Base-by-base conservation (phyloP, 805 yeast species). In the Pichia kluyveri region DNA sequence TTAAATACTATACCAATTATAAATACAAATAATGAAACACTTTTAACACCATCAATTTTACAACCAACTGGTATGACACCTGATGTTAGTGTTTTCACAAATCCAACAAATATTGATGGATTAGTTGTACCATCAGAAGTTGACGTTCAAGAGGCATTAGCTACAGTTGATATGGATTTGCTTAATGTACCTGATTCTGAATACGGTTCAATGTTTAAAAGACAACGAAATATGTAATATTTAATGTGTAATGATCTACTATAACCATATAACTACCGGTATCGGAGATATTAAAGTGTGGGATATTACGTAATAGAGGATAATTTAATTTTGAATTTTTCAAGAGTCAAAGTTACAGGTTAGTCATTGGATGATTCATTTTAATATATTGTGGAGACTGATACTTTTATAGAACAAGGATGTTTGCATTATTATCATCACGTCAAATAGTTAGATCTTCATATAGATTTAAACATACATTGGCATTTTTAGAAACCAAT, bases 401-500 rank as follows among this genome's bases (percentile, higher is more conserved):
- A n/a, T 19, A 19, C 23, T 19, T 19, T 19, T 19, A 23, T 23
- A 23, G 4, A 17, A 38, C 40, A 17, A 9, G 7, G n/a, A 40
- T 40, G 42, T 40, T 40, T 40, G 42, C 42, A 40, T n/a, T 17
- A 40, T n/a, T 17, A 12, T 26, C 28, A 40, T 34, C 37, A 7
- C 17, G 37, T 34, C n/a, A 34, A 34, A 34, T 34, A 12, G 37
- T 14, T 12, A 34, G 37, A 34, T 14, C 8, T 34, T 12, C 37
- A 14, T 9, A 10, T 4, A 73, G 84, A 70, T 64, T 69, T 18
- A 78, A 81, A 45, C 79, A 86, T 28, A 88, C 96, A 1, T 72
- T 90, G 59, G 84, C 95, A 1, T 79, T 86, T 53, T 67, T 89
- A 37, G 97, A 90, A 68, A 63, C 79, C 4, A 65, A 72, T 5